phyloP scores from a whole-genome alignment of 352 stramenopile genomes.

The Elongisporangium undulatum region DNA sequence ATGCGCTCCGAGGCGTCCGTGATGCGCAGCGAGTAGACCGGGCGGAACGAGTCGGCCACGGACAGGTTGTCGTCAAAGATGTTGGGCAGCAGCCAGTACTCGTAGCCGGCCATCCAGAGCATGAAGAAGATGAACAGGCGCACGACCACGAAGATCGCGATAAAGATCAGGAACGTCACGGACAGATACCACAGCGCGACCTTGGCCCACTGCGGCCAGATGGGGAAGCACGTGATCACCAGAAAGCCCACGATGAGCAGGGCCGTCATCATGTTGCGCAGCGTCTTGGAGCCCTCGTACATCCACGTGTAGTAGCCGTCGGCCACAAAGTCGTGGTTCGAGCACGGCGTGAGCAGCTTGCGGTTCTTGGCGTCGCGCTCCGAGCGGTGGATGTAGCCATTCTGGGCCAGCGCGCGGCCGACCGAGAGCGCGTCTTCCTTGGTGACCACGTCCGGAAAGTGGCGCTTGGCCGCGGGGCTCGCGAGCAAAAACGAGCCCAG shows the following conservation, averaged over 20 bases:
- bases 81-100: slow-evolving; percentile 99
- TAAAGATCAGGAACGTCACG: slow-evolving; percentile 98
- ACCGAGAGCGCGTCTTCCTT: slow-evolving; percentile 79
- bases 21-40: slow-evolving; percentile 87
- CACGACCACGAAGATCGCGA: slow-evolving; percentile 95
- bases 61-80: slow-evolving; percentile 98
- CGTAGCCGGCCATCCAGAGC: slow-evolving; percentile 93
- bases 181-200: slow-evolving; percentile 98
- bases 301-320: slow-evolving; percentile 99
- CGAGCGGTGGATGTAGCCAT: slow-evolving; percentile 86
- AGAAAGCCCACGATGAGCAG: slow-evolving; percentile 97
- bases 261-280: slow-evolving; percentile 96
- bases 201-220: slow-evolving; percentile 99
- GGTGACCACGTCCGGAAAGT: slow-evolving; percentile 74
- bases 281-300: slow-evolving; percentile 97
- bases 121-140: slow-evolving; percentile 95
- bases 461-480: slow-evolving; percentile 73
- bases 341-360: slow-evolving; percentile 75
- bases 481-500: slow-evolving; percentile 82
- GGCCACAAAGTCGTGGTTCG: slow-evolving; percentile 91
- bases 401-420: slow-evolving; percentile 64
- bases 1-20: slow-evolving; percentile 91
- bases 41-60: slow-evolving; percentile 98
- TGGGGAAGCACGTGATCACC: slow-evolving; percentile 97
- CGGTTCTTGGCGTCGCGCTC: slow-evolving; percentile 85